These are phyloP conservation scores for Sclerotinia subarctica DNA, from an alignment of 2,329 filamentous ascomycete species.

Conservation along the genomic window DNA sequence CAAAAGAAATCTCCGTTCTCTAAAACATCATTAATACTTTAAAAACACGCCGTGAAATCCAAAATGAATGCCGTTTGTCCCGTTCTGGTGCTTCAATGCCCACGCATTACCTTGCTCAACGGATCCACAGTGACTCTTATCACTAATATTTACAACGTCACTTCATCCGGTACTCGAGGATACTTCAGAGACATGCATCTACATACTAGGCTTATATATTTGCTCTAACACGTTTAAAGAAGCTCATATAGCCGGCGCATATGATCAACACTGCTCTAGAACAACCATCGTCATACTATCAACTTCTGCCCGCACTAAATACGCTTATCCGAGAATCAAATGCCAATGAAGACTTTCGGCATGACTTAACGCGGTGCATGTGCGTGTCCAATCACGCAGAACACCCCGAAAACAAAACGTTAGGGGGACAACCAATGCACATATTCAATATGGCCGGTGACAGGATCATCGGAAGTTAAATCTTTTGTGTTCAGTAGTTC, in stretches of 20 bases:
- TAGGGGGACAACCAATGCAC: slow-evolving; percentile 15
- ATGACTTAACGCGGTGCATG: slow-evolving; percentile 14
- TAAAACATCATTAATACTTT: background rate
- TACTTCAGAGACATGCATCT: slow-evolving; percentile 11
- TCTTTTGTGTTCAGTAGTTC: background rate
- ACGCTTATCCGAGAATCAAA: slow-evolving; percentile 11
- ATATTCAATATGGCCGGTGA: slow-evolving; percentile 17
- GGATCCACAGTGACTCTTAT: background rate
- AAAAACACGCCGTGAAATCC: background rate
- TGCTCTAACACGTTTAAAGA: slow-evolving; percentile 16
- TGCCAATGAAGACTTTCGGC: slow-evolving; percentile 5
- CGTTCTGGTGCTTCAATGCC: background rate
- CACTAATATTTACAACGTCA: slow-evolving; percentile 18
- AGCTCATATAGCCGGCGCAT: slow-evolving; percentile 19
- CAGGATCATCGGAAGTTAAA: slow-evolving; percentile 21
- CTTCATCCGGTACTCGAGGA: background rate
- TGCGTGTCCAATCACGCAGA: slow-evolving; percentile 12
- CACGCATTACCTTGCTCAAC: background rate
- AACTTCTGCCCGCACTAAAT: slow-evolving; percentile 7
- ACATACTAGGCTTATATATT: slow-evolving; percentile 1
- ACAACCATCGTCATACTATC: slow-evolving; percentile 12
- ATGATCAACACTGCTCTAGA: slow-evolving; percentile 20
- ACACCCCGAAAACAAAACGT: background rate
- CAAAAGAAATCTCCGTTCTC: slow-evolving; percentile 13
- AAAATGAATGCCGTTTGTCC: background rate